Evolutionary conservation across 169 alveolate species (phyloP).

Genomic region (Theileria orientalis): DNA sequence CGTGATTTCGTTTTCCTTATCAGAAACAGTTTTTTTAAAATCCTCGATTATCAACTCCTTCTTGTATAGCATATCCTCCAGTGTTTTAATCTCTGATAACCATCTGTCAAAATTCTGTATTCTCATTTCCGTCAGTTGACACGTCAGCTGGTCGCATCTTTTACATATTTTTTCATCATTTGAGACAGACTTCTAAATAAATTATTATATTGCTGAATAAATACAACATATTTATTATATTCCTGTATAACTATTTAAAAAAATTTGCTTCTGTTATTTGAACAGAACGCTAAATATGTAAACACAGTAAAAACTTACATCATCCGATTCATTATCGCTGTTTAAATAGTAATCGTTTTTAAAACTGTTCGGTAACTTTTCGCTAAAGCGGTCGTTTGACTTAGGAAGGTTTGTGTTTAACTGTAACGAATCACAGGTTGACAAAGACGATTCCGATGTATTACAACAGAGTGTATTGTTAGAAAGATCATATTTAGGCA

Average conservation of each 20-base stretch:
- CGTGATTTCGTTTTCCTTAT: background rate
- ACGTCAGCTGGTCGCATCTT: slow-evolving; percentile 43
- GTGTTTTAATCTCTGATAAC: slow-evolving; percentile 53
- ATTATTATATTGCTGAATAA: background rate
- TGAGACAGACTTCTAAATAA: background rate
- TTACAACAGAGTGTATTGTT: background rate
- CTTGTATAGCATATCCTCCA: slow-evolving; percentile 56
- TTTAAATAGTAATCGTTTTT: slow-evolving; percentile 16
- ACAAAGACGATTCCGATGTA: slow-evolving; percentile 21
- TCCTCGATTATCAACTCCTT: slow-evolving; percentile 55
- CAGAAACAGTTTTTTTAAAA: slow-evolving; percentile 5
- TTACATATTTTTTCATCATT: slow-evolving; percentile 38
- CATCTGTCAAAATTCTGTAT: slow-evolving; percentile 57
- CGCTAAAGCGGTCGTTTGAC: background rate
- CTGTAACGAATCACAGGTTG: slow-evolving; percentile 29
- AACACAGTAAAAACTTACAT: background rate
- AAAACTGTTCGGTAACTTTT: background rate
- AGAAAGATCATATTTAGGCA: slow-evolving; percentile 7
- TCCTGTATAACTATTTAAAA: too few relatives aligned
- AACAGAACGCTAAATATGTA: background rate
- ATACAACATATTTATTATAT: too few relatives aligned
- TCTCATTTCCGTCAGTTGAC: slow-evolving; percentile 52
- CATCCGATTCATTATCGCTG: slow-evolving; percentile 24
- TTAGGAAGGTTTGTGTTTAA: background rate
- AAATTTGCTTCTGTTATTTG: too few relatives aligned